Base-by-base conservation (phyloP, 306 rosid species). In the Vigna trinervia region DNA sequence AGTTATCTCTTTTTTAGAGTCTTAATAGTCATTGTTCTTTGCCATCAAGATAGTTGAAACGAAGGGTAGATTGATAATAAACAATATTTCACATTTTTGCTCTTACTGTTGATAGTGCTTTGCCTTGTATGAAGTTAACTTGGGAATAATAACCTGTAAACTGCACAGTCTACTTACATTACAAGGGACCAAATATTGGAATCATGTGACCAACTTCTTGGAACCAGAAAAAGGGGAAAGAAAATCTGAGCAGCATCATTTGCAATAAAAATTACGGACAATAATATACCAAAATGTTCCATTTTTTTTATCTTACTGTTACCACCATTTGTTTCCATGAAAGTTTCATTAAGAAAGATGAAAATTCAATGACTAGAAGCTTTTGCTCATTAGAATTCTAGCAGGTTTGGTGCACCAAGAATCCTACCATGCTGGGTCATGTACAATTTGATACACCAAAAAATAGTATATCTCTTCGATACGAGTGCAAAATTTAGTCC, bases 81-180 rank as follows among this genome's bases (percentile, higher is more conserved):
- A 38, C n/a, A 36, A 23, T 12, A 45, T 64, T 71, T 63, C 43
- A 54, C 71, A 22, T 19, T 76, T 70, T 53, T 36, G 51, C 12
- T 53, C 5, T 52, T 32, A 5, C 9, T 28, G 43, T 10, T 61
- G 5, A 22, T 52, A 41, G 46, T 79, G 75, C 30, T 79, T 60
- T 79, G 66, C 36, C 15, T 8, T 68, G 56, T 59, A 61, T 54
- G 52, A 41, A 66, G 51, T 78, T 82, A n/a, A 48, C 43, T 45
- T 56, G 15, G 30, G 43, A 56, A 56, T 28, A 53, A 22, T 53
- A 41, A 73, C 43, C 34, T 63, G 46, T 61, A 60, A 62, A 36
- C 58, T 48, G 4, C n/a, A 59, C 64, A 62, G 22, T 48, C 51
- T 39, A 26, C 34, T 65, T 39, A 5, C 17, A n/a, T 8, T 30